Base-by-base conservation (phyloP, 208 protist genomes). In the Trypanosoma scelopori region DNA sequence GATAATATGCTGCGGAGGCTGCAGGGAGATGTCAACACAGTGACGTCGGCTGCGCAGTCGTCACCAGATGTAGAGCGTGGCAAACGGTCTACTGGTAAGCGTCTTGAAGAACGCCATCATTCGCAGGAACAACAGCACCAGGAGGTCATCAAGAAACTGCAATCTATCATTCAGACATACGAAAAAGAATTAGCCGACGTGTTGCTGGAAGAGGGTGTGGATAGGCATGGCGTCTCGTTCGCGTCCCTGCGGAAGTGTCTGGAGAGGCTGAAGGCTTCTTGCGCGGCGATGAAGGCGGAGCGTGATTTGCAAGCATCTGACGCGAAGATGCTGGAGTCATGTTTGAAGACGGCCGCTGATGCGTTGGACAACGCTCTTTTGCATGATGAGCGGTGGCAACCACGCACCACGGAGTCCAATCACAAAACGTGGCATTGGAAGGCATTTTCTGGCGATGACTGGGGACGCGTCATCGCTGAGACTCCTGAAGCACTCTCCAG, bases 321-420 rank as follows among this genome's bases (percentile, higher is more conserved):
- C 27, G 69, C 61, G 22, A 58, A 62, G 22, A 74, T 74, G 69
- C 55, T 76, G 28, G 71, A 76, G 30, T 61, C 46, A 9, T 71
- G 35, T 50, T 28, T 76, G 4, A 62, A 65, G 43, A 67, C 63
- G 3, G 71, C 71, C 23, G 71, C 71, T 11, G 56, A 76, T 48
- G 71, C 71, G 0, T 51, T 76, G 50, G 71, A 76, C 46, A 55
- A 69, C 42, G 63, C 71, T 5, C 53, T 76, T 20, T 5, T 71
- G 11, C 74, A 79, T 42, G 74, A 79, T 35, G 74, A 79, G 49
- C 74, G 74, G 4, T 79, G 74, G 74, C 22, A 41, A 15, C 71
- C 63, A n/a, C 62, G 56, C 22, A 70, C 51, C 1, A 76, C 71
- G 20, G 28, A 70, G 6, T 65, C 71, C 0, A 0, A 76, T 1